These are phyloP conservation scores for Extremus antarcticus DNA, from an alignment of 495 filamentous ascomycete genomes.

Conservation along the genomic window DNA sequence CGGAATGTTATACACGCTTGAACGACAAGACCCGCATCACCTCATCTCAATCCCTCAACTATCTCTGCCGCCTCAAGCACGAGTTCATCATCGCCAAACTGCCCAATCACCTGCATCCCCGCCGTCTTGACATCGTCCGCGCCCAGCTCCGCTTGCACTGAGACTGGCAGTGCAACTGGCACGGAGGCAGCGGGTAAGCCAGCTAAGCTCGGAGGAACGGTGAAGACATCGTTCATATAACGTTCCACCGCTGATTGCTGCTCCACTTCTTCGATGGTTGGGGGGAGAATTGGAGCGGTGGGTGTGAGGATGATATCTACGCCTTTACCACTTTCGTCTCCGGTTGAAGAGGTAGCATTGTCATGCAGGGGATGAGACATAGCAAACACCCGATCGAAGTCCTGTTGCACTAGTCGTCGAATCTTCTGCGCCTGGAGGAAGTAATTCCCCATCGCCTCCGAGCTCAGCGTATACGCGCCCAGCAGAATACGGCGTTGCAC, in stretches of 20 bases:
- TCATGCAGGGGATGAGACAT: slow-evolving; percentile 51
- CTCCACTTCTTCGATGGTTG: slow-evolving; percentile 41
- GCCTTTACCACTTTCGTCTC: slow-evolving; percentile 10
- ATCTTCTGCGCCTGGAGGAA: slow-evolving; percentile 89
- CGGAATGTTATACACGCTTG: too few species aligned
- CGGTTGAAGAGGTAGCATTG: background rate
- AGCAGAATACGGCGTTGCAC: slow-evolving; percentile 78
- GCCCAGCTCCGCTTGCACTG: slow-evolving; percentile 23
- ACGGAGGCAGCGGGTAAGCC: slow-evolving; percentile 83
- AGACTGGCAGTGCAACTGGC: slow-evolving; percentile 42
- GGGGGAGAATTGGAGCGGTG: slow-evolving; percentile 70
- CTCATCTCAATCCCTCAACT: slow-evolving; percentile 18
- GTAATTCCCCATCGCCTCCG: slow-evolving; percentile 87
- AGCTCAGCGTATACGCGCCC: slow-evolving; percentile 82
- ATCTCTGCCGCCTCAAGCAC: slow-evolving; percentile 46
- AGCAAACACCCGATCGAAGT: slow-evolving; percentile 72
- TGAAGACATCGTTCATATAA: slow-evolving; percentile 91
- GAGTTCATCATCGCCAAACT: slow-evolving; percentile 75
- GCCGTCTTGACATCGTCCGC: slow-evolving; percentile 33
- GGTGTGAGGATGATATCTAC: slow-evolving; percentile 87
- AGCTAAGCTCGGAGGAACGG: slow-evolving; percentile 86
- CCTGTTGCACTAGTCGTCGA: slow-evolving; percentile 67
- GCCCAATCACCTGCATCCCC: slow-evolving; percentile 82
- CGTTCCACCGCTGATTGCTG: slow-evolving; percentile 40
- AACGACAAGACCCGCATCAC: too few species aligned